Percentiles rank a stretch among this genome's conserved stretches.
Conservation (phyloP, 805 yeast species). For the Kuraishia ogatae region DNA sequence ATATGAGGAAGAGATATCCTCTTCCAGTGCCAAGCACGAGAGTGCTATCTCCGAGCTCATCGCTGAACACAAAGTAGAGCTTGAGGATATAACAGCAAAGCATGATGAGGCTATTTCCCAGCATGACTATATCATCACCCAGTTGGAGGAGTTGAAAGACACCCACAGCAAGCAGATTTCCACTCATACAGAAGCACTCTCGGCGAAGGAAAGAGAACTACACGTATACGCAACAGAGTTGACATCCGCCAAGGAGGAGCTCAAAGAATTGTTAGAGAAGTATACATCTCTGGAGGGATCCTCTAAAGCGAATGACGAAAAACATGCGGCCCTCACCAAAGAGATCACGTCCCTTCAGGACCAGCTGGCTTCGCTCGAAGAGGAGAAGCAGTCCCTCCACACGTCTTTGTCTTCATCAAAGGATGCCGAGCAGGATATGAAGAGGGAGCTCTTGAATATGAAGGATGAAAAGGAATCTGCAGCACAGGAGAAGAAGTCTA, state of each 20-base stretch:
- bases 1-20: neutral
- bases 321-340: neutral
- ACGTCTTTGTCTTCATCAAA: neutral
- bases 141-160: constrained; percentile 1
- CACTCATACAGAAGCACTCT: constrained; percentile 1
- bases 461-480: constrained; percentile 17
- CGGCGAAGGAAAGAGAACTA: constrained; percentile 8
- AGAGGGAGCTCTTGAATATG: constrained; percentile 14
- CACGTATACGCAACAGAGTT: constrained; percentile 7
- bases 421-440: constrained; percentile 5
- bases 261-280: neutral
- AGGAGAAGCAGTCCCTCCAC: neutral
- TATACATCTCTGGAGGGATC: neutral
- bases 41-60: neutral
- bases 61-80: constrained; percentile 2
- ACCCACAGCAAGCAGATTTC: constrained; percentile 4
- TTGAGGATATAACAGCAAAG: constrained; percentile 2
- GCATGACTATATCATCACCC: neutral
- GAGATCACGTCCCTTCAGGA: neutral
- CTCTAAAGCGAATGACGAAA: neutral
- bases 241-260: constrained; percentile 1
- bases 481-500: constrained; percentile 22
- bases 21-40: neutral
- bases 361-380: constrained; percentile 1
- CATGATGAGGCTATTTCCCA: neutral